Base-by-base conservation (phyloP, 2,329 filamentous ascomycete species). In the Pseudocercospora pini-densiflorae region DNA sequence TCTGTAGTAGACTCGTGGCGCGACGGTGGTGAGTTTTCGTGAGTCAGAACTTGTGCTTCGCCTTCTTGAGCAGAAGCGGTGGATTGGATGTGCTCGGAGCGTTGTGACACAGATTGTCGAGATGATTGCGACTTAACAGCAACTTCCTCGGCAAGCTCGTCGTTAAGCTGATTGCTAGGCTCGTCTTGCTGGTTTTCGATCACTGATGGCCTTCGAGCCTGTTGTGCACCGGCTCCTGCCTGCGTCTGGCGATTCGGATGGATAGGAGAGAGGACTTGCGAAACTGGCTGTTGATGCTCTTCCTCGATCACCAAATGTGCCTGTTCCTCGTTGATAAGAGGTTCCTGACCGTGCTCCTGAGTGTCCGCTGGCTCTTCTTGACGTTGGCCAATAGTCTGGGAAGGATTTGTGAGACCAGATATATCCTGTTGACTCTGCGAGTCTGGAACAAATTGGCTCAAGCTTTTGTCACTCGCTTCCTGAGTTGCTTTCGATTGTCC, bases 401-500 rank as follows among this genome's bases (percentile, higher is more conserved):
- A 59, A 14, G 16, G 24, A 19, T 47, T 27, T 3, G n/a, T 29
- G n/a, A 58, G 10, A 19, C 19, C 55, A 21, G 55, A 58, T n/a
- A 40, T 58, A 8, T 58, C 55, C 27, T 58, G 55, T 19, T 69
- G 66, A 51, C 68, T 71, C 24, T 72, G 73, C 10, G 72, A 74
- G 24, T 75, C 72, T 9, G 70, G 72, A 3, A 73, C 65, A 1
- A 72, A 54, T 7, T 63, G 31, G 21, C 54, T 61, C 8, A 68
- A 54, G 9, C 63, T 65, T 14, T 66, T 58, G 9, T 64, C 66
- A 24, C 67, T 67, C 16, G 70, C 59, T 3, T 64, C 64, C 7
- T 68, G 68, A 23, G 66, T 63, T 9, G 71, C 68, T 12, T 53
- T 62, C 19, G 59, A 61, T 47, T 33, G 67, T 59, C n/a, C 21